Base-by-base conservation (phyloP, 768 basidiomycete species). In the Chalciporus piperatus region DNA sequence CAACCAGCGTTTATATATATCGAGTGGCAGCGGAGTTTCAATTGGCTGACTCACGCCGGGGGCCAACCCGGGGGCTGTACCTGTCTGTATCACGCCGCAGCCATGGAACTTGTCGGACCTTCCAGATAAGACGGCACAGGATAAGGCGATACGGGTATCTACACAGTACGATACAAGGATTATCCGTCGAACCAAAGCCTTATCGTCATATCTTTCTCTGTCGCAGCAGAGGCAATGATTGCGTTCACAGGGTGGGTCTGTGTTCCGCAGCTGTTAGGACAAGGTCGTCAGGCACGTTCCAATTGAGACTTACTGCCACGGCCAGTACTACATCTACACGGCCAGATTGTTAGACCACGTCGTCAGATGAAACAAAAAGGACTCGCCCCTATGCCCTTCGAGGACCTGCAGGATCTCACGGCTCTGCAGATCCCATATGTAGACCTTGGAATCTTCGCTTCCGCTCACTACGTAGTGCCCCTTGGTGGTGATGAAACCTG, bases 401-500 rank as follows among this genome's bases (percentile, higher is more conserved):
- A 90, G 73, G 12, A 80, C 68, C 63, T 96, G 92, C 32, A 85
- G 70, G 6, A 94, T 72, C 63, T 89, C 76, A 20, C 92, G 77
- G 8, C 81, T 84, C 67, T 95, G 91, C 46, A 98, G 65, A 65
- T 97, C 89, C 92, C 93, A 97, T 27, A 97, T 74, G 58, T 89
- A 89, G 23, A 94, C 73, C 62, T 89, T 95, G 58, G 80, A 76
- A 68, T 97, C 95, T 70, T 98, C 96, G 50, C 88, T 91, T 2
- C 97, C 97, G 43, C 89, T 83, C 5, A 96, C 79, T 41, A 98
- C 78, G 67, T 84, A 90, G 48, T 80, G 83, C 7, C 81, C 79
- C 9, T 76, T 72, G 11, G 50, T 70, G 0, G 79, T 81, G 37
- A 75, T 77, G 63, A 92, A 90, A 59, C 81, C 82, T 6, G 87